Conservation (phyloP, 2,329 filamentous ascomycete genomes). For the Boeremia exigua region DNA sequence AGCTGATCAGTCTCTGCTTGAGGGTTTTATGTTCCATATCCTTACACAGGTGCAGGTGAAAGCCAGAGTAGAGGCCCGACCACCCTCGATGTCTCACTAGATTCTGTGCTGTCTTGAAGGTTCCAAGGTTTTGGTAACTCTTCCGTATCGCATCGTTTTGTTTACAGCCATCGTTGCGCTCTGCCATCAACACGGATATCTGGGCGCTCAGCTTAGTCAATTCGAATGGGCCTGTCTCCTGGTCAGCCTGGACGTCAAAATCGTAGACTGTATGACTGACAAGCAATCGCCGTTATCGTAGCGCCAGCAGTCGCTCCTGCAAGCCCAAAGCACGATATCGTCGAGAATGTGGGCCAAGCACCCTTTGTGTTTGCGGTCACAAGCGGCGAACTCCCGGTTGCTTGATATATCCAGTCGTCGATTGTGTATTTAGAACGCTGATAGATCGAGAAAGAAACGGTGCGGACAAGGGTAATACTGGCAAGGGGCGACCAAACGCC, state of each 20-base stretch:
- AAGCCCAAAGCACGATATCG: conserved; percentile 76
- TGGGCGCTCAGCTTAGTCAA: conserved; percentile 89
- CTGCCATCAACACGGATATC: conserved; percentile 78
- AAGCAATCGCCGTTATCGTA: conserved; percentile 79
- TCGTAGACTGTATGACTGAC: conserved; percentile 45
- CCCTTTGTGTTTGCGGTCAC: conserved; percentile 73
- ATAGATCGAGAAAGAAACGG: conserved; percentile 81
- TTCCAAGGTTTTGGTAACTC: conserved; percentile 80
- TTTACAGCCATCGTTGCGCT: conserved; percentile 58
- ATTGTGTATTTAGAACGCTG: conserved; percentile 76
- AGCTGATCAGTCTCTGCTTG: conserved; percentile 19
- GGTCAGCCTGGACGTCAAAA: conserved; percentile 17
- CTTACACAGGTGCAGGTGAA: conserved; percentile 78
- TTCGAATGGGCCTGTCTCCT: conserved; percentile 73
- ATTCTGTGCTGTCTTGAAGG: conserved; percentile 75
- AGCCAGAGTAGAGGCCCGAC: conserved; percentile 78
- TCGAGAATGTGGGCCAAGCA: conserved; percentile 74
- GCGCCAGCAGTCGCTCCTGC: conserved; percentile 82
- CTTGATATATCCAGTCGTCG: conserved; percentile 70
- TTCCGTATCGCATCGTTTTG: conserved; percentile 47
- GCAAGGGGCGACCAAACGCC: conserved; percentile 81
- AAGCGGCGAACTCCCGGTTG: conserved; percentile 73
- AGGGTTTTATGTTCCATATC: not conserved
- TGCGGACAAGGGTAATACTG: conserved; percentile 78
- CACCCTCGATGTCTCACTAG: conserved; percentile 77